Conservation (phyloP, 352 stramenopile genomes). For the Phytophthora fragariaefolia region DNA sequence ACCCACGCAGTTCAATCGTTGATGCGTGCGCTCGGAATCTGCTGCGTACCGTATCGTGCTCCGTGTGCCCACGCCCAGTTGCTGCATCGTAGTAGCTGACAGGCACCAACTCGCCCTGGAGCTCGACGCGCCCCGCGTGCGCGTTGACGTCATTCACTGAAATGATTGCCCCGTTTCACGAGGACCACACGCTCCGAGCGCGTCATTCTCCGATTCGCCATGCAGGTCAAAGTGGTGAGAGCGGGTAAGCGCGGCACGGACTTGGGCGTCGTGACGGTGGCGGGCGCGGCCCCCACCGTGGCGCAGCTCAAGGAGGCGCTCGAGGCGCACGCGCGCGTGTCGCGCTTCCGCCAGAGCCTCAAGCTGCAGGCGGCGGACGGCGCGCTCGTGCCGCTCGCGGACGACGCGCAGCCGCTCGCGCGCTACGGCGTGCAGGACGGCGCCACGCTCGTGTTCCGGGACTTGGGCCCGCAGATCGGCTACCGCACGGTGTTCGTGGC, state of each 20-base stretch:
- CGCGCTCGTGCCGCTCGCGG: slow-evolving; percentile 46
- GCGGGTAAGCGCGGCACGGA: slow-evolving; percentile 61
- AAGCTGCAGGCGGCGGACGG: slow-evolving; percentile 51
- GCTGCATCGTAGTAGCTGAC: too few species aligned
- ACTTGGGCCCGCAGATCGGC: slow-evolving; percentile 88
- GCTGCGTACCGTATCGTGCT: too few species aligned
- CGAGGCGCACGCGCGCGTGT: slow-evolving; percentile 55
- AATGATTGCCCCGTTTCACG: neutral
- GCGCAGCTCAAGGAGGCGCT: slow-evolving; percentile 64
- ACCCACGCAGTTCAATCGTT: too few species aligned
- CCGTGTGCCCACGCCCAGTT: too few species aligned
- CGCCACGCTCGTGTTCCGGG: slow-evolving; percentile 71
- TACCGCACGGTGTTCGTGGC: slow-evolving; percentile 90
- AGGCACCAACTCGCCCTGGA: too few species aligned
- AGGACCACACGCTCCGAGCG: neutral
- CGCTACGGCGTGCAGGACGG: slow-evolving; percentile 62
- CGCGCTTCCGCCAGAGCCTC: slow-evolving; percentile 65
- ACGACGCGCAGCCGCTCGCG: slow-evolving; percentile 64
- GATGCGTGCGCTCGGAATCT: too few species aligned
- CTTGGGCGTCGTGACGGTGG: slow-evolving; percentile 52
- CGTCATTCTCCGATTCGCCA: slow-evolving; percentile 33
- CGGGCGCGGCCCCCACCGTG: slow-evolving; percentile 47
- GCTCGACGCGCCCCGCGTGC: too few species aligned
- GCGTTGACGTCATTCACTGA: too few species aligned
- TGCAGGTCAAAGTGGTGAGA: slow-evolving; percentile 75